Evolutionary conservation across 2,329 filamentous ascomycete genomes (phyloP), one percentile per base, ranked within the genome.

Genomic region (Arthrobotrys musiformis): DNA sequence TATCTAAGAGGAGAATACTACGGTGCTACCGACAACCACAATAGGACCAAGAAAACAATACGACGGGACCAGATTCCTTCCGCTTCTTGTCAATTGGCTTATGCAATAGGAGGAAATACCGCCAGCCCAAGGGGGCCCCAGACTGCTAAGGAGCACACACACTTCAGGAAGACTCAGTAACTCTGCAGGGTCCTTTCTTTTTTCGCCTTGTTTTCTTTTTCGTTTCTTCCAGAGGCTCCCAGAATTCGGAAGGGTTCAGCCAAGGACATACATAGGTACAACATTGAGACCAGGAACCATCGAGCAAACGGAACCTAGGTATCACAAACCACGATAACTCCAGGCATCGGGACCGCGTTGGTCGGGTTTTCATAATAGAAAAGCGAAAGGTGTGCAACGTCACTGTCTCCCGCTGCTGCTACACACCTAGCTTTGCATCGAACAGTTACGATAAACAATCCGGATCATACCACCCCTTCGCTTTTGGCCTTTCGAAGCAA

Each of bases 231-330:
- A 60, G 56, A 63, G 56, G 26, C 44, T 62, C 28, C 42, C 35
- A 46, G 58, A 64, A 61, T 44, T 58, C 54, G 50, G 58, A 66
- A 69, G 26, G 22, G 24, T 26, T 62, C 33, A 24, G 61, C 33
- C 64, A 70, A 70, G 58, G 66, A 66, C 60, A 42, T 64, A 66
- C 60, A 33, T 70, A 70, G 64, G 58, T 70, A 66, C 72, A 60
- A 77, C 66, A 37, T 58, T 58, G 33, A 52, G 46, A 66, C 40
- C 40, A 66, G 60, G 35, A 66, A 54, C 66, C 44, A 35, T 69
- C 26, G 35, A 66, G 72, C 60, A 70, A 64, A 66, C 72, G 24
- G 50, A 62, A 63, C 35, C 54, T 26, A 40, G 24, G 64, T 62
- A 68, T 44, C 61, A 74, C 54, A 56, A 44, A 54, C 54, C 37